A percentile compares a stretch with the other conserved stretches of the same genome.
Evolutionary conservation across 78 protist species (phyloP).

Genomic region (Polysphondylium violaceum): DNA sequence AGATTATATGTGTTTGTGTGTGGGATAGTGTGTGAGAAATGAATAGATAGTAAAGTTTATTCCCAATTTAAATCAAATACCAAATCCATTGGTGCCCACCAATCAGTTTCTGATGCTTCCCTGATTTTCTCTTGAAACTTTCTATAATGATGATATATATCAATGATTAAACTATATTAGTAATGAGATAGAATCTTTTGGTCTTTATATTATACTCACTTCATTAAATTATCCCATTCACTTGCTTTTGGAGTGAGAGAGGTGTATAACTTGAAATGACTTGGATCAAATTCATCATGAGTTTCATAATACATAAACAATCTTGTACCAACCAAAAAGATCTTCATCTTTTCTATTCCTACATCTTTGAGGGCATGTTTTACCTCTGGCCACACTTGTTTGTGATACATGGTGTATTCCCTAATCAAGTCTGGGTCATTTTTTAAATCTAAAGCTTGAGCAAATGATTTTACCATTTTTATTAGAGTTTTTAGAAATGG

Average conservation of each 20-base stretch:
- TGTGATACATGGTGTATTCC: conserved; percentile 59
- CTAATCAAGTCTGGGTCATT: conserved; percentile 54
- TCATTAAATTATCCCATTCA: conserved; percentile 77
- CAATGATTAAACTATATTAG: neutral
- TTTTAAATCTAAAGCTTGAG: conserved; percentile 66
- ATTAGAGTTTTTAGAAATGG: too few relatives aligned
- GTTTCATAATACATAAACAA: conserved; percentile 72
- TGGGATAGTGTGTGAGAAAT: too few relatives aligned
- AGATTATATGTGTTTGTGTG: too few relatives aligned
- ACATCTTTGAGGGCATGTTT: conserved; percentile 23
- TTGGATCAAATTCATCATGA: conserved; percentile 25
- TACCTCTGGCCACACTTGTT: conserved; percentile 61
- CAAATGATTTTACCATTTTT: conserved; percentile 51
- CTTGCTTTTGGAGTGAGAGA: conserved; percentile 34
- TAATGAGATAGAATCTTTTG: neutral
- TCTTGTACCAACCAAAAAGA: conserved; percentile 43
- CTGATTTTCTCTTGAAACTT: conserved; percentile 59
- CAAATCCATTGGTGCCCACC: conserved; percentile 66
- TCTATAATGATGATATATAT: neutral
- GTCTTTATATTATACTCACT: conserved; percentile 41
- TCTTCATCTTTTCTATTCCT: conserved; percentile 62
- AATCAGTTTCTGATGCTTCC: conserved; percentile 54
- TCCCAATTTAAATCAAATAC: conserved; percentile 61
- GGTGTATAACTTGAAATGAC: conserved; percentile 43
- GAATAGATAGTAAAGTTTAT: too few relatives aligned